phyloP scores from a whole-genome alignment of 352 stramenopile genomes.

The Pythium monospermum region DNA sequence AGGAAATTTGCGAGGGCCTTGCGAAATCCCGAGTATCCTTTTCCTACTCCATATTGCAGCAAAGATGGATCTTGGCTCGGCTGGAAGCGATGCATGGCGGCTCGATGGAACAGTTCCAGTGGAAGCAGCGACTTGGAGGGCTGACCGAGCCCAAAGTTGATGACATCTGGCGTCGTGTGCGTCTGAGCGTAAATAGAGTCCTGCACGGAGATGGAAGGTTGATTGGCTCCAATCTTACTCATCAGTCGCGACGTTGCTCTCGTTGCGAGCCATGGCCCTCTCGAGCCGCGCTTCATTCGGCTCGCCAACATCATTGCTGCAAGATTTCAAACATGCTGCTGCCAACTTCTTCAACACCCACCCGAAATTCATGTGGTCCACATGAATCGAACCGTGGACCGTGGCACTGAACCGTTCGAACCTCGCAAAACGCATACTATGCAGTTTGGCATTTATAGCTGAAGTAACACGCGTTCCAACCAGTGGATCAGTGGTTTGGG shows the following conservation, averaged over 20 bases:
- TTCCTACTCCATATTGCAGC: slow-evolving; percentile 73
- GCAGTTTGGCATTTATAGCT: neutral
- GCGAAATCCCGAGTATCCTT: slow-evolving; percentile 69
- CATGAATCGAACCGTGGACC: slow-evolving; percentile 7
- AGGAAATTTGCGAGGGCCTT: slow-evolving; percentile 56
- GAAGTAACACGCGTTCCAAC: slow-evolving; percentile 70
- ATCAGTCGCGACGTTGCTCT: too few species aligned
- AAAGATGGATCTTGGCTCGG: slow-evolving; percentile 44
- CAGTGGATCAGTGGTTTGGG: slow-evolving; percentile 62
- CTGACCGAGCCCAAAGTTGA: slow-evolving; percentile 87
- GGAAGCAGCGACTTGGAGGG: slow-evolving; percentile 74
- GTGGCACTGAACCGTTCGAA: slow-evolving; percentile 9
- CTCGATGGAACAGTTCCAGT: slow-evolving; percentile 50
- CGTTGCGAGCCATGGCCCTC: too few species aligned
- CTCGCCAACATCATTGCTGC: too few species aligned
- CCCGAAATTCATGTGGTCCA: slow-evolving; percentile 17
- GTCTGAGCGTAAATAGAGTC: slow-evolving; percentile 66
- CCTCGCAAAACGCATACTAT: slow-evolving; percentile 9
- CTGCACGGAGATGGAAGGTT: slow-evolving; percentile 39
- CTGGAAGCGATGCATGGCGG: slow-evolving; percentile 42
- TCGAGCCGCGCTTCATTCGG: too few species aligned
- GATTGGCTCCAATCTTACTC: too few species aligned
- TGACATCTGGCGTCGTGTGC: slow-evolving; percentile 46
- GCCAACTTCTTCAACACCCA: neutral
- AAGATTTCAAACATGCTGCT: too few species aligned